Evolutionary conservation across 495 filamentous ascomycete species (phyloP), one percentile per base, ranked within the genome.

Genomic region (Aspergillus baeticus): DNA sequence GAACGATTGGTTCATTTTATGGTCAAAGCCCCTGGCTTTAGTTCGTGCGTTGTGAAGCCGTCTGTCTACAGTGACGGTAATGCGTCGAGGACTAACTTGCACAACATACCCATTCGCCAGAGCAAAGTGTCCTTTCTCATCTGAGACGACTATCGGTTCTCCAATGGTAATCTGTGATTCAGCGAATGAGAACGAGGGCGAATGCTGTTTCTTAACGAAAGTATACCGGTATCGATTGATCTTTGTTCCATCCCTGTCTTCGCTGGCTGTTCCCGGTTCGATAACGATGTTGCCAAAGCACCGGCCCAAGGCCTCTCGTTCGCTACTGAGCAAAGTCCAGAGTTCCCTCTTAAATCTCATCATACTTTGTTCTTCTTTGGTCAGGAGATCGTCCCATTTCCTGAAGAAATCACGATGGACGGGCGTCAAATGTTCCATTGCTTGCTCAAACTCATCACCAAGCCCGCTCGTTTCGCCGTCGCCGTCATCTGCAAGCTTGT

Each of bases 71-170:
- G 89, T 88, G 15, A 96, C 91, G 2, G 85, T 88, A 54, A 98
- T 90, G 41, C 83, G 80, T 15, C 81, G 79, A 60, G 84, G 88
- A 54, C 81, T 79, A 51, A 93, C 84, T 37, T 89, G 80, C 0
- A 87, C 86, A 6, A 96, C 88, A 66, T 88, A 98, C 11, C 94
- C 94, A 58, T 96, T 89, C 5, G 91, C 91, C 13, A 98, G 82
- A 5, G 93, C 93, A 73, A 92, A 97, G 66, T 98, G 94, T 0
- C 92, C 94, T 53, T 88, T 81, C 65, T 98, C 94, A 55, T 97
- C 94, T 1, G 94, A 98, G n/a, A 98, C 81, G 26, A 98, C 93
- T 41, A 96, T 87, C 1, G 94, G 93, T 64, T 98, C 94, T 33
- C 93, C 92, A 21, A 89, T 76, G 2, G 78, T 84, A n/a, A 98